Percentiles rank a stretch among this genome's conserved stretches.
These are phyloP conservation scores for Cercospora citrullina DNA, from an alignment of 2,329 filamentous ascomycete genomes.

Conservation along the genomic window DNA sequence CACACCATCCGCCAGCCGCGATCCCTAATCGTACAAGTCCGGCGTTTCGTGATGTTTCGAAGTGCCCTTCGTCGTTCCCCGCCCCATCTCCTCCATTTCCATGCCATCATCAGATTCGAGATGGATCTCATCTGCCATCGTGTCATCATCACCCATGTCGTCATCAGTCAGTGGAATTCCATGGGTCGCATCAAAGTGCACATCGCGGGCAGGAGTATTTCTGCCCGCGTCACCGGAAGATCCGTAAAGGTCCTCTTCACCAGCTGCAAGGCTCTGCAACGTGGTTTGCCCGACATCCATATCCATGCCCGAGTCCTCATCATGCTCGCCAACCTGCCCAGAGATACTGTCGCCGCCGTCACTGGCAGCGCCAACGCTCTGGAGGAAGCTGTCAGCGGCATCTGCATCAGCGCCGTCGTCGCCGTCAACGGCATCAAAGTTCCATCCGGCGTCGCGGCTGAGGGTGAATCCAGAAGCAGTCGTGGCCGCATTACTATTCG, in stretches of 20 bases:
- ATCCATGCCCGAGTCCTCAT: slow-evolving; percentile 11
- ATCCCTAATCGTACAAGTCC: slow-evolving; percentile 1
- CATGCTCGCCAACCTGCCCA: background rate
- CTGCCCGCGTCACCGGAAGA: background rate
- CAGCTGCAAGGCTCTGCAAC: background rate
- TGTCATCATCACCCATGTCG: background rate
- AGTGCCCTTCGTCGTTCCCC: background rate
- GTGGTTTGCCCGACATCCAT: background rate
- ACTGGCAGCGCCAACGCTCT: background rate
- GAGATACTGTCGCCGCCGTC: background rate
- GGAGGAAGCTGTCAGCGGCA: background rate
- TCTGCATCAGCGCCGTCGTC: background rate
- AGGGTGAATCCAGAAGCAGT: background rate
- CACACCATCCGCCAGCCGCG: background rate
- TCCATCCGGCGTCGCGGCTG: slow-evolving; percentile 1
- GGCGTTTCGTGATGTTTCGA: background rate
- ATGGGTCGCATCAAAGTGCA: background rate
- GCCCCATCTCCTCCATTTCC: background rate
- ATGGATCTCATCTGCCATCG: background rate
- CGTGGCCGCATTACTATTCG: slow-evolving; percentile 6
- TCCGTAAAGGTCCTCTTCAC: slow-evolving; percentile 3
- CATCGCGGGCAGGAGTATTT: background rate
- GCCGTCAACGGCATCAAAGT: background rate
- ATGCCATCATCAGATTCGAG: background rate
- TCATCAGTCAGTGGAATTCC: background rate